Evolutionary conservation across 2,329 filamentous ascomycete species (phyloP).

Genomic region (Fusarium solani-melongenae): DNA sequence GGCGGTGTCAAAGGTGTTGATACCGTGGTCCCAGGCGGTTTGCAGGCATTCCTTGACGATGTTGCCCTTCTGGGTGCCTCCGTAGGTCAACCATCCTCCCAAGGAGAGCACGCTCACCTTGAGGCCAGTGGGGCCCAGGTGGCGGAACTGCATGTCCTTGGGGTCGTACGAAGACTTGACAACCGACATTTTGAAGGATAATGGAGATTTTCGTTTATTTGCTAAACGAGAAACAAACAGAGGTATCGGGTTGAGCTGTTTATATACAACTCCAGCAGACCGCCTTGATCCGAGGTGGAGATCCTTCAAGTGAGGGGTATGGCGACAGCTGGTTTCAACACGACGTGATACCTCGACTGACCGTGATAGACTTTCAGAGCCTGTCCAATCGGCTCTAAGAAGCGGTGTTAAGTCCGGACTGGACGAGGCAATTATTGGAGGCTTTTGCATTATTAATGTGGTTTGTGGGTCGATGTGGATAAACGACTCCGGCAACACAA

Average conservation of each 20-base stretch:
- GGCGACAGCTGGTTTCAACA: background rate
- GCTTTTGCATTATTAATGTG: background rate
- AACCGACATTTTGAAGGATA: conserved; percentile 26
- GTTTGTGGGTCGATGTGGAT: background rate
- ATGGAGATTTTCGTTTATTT: background rate
- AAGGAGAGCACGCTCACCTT: conserved; percentile 43
- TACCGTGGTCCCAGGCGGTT: conserved; percentile 67
- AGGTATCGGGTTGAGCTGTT: background rate
- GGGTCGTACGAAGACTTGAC: conserved; percentile 39
- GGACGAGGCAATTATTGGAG: background rate
- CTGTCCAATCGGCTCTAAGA: background rate
- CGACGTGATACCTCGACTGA: background rate
- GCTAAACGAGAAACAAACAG: background rate
- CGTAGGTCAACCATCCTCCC: conserved; percentile 43
- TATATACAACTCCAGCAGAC: background rate
- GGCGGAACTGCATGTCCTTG: conserved; percentile 44
- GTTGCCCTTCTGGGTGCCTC: conserved; percentile 70
- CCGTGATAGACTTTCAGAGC: background rate
- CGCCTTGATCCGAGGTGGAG: background rate
- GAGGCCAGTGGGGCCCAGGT: conserved; percentile 41
- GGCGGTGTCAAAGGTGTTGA: conserved; percentile 72
- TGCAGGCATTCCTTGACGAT: conserved; percentile 69
- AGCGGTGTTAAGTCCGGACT: background rate
- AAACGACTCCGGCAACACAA: background rate
- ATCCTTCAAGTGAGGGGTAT: background rate